Evolutionary conservation across 2,329 filamentous ascomycete genomes (phyloP).

Genomic region (Fusarium pininemorale): DNA sequence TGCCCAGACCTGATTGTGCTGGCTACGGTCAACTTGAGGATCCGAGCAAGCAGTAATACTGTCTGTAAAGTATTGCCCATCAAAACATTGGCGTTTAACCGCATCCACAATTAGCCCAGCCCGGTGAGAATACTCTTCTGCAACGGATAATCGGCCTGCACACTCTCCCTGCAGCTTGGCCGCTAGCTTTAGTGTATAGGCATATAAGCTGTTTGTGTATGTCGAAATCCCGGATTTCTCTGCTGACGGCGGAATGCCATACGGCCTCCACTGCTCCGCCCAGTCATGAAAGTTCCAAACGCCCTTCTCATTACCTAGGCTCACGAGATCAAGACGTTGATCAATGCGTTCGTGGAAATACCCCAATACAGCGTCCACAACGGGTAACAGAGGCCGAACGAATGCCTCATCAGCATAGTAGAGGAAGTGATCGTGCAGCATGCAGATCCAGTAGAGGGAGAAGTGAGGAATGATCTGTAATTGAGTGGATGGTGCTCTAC

Average conservation of each 20-base stretch:
- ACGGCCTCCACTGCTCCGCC: neutral
- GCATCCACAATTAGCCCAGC: neutral
- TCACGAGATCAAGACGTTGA: fast-evolving
- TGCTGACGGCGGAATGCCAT: neutral
- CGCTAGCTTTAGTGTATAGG: neutral
- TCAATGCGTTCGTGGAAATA: neutral
- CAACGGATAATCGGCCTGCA: neutral
- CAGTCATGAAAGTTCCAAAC: neutral
- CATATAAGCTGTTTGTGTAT: neutral
- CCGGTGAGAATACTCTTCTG: neutral
- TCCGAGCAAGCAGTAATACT: neutral
- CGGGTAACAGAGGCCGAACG: neutral
- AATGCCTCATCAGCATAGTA: neutral
- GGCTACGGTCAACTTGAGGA: neutral
- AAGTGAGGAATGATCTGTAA: neutral
- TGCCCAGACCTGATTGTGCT: neutral
- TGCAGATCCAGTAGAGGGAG: neutral
- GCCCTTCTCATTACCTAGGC: neutral
- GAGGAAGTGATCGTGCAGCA: neutral
- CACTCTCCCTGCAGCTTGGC: neutral
- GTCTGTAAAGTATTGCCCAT: neutral
- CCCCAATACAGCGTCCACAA: neutral
- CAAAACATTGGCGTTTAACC: neutral
- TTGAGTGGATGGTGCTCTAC: neutral
- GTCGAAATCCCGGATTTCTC: neutral